Evolutionary conservation across 768 basidiomycete genomes (phyloP), one percentile per base, ranked within the genome.

Genomic region (Macrocybe gigantea): DNA sequence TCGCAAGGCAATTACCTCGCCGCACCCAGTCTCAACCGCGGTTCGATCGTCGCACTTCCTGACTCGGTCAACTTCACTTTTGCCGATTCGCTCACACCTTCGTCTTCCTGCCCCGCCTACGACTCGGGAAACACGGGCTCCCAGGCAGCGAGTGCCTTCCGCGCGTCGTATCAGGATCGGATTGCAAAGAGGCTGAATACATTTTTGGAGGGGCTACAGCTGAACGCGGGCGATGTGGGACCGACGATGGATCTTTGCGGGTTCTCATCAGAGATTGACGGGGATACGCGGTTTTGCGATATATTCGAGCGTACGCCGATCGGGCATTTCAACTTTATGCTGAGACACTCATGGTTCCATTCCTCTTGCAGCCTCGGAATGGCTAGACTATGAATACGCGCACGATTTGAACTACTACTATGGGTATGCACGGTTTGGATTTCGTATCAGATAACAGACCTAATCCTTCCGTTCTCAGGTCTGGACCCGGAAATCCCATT

Each of bases 381-480:
- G 72, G 73, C 51, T 68, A 6, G 60, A 70, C 37, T 74, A 73
- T 41, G 73, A 74, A 51, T 73, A 74, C 45, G 71, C 71, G 2
- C 53, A 68, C 37, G 73, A 74, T 49, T 58, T 74, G 41, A 72
- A 71, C 51, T 74, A 74, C 43, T 73, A 73, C 53, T 73, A 73
- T 41, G 72, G 72, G 67, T 65, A 48, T n/a, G 60, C 22, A 22
- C 4, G 6, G 7, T 14, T 13, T 32, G 35, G 15, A 38, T 44
- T 14, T 11, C 29, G 8, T 39, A n/a, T 38, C 22, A 22, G 22
- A 43, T n/a, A 15, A 30, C 5, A 38, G 29, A 5, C 36, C 30
- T 11, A 43, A n/a, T 10, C 30, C 38, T n/a, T 31, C 31, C 22
- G 6, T 12, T n/a, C 45, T 4, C 30, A 71, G 69, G 7, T 64